Conservation (phyloP, 768 basidiomycete species). For the Lentinula sp. region DNA sequence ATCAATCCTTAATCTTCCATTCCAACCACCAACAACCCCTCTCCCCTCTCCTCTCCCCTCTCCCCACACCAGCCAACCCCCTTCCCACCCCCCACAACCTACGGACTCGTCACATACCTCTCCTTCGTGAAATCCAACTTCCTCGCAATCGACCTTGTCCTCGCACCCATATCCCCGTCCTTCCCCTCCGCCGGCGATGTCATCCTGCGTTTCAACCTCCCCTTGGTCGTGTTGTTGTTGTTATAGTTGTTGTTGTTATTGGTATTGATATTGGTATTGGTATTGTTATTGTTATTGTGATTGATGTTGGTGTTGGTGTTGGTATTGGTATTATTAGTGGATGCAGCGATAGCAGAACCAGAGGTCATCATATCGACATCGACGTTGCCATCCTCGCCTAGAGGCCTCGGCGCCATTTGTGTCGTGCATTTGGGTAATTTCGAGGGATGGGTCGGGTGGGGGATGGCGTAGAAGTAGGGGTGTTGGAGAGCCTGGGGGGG, state of each 20-base stretch:
- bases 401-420: conserved; percentile 42
- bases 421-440: conserved; percentile 75
- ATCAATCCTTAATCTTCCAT: too few relatives aligned
- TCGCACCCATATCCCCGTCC: conserved; percentile 15
- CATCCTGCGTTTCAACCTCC: conserved; percentile 64
- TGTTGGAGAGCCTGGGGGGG: conserved; percentile 69
- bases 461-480: conserved; percentile 81
- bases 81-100: too few relatives aligned
- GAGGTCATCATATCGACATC: conserved; percentile 29
- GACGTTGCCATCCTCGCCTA: conserved; percentile 77
- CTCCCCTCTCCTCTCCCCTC: too few relatives aligned
- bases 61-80: too few relatives aligned
- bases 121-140: conserved; percentile 62
- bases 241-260: conserved; percentile 46
- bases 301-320: conserved; percentile 40
- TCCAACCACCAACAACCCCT: neutral
- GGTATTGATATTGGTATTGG: too few relatives aligned
- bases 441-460: conserved; percentile 83
- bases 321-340: too few relatives aligned
- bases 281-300: too few relatives aligned
- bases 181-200: conserved; percentile 44
- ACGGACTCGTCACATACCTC: conserved; percentile 28
- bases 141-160: conserved; percentile 56
- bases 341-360: too few relatives aligned
- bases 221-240: conserved; percentile 37